Percentiles rank a stretch among this genome's conserved stretches.
These are phyloP conservation scores for Samsoniella hepiali DNA, from an alignment of 2,329 filamentous ascomycete genomes.

Conservation along the genomic window DNA sequence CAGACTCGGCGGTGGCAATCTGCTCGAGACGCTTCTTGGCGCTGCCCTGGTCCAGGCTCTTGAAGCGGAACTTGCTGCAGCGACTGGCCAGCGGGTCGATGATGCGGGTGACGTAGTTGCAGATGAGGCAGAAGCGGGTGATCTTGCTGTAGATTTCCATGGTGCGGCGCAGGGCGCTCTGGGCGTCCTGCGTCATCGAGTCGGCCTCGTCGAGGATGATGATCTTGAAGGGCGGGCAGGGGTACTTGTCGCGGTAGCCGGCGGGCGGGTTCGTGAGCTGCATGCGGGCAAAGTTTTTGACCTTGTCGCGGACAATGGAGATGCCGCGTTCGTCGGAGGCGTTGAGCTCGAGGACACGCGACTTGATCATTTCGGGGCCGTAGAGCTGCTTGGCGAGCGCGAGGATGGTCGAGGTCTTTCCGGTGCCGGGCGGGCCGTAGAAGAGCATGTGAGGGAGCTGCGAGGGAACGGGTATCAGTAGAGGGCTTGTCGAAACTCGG, in stretches of 20 bases:
- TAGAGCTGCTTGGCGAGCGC: conserved; percentile 97
- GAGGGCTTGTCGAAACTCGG: neutral
- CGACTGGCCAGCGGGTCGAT: conserved; percentile 92
- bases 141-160: conserved; percentile 99
- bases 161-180: conserved; percentile 84
- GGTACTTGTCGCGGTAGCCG: conserved; percentile 68
- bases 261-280: conserved; percentile 81
- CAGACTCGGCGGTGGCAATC: conserved; percentile 77
- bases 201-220: conserved; percentile 98
- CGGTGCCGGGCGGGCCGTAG: conserved; percentile 94
- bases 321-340: conserved; percentile 98
- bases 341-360: conserved; percentile 97
- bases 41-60: conserved; percentile 85
- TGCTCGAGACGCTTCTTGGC: conserved; percentile 74
- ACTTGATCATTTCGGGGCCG: conserved; percentile 87
- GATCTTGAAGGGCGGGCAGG: conserved; percentile 97
- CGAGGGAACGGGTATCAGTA: conserved; percentile 19
- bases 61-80: conserved; percentile 97
- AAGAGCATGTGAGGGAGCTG: conserved; percentile 98
- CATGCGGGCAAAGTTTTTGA: conserved; percentile 96
- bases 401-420: conserved; percentile 96
- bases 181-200: conserved; percentile 97
- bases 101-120: conserved; percentile 97
- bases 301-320: conserved; percentile 92
- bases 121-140: conserved; percentile 94